phyloP scores from a whole-genome alignment of 2,329 filamentous ascomycete species.

The Geosmithia flava region DNA sequence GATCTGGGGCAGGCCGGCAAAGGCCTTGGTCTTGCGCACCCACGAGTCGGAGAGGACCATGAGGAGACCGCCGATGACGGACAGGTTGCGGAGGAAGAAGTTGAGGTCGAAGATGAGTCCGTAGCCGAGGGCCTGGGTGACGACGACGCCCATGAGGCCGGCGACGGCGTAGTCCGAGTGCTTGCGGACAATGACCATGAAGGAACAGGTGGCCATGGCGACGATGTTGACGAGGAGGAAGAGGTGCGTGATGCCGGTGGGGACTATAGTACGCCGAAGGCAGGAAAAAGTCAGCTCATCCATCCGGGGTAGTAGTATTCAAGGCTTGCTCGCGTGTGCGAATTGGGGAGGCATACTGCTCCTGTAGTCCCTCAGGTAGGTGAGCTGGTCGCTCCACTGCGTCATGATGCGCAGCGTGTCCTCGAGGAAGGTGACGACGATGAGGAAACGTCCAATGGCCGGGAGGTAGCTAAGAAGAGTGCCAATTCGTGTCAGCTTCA shows the following conservation, averaged over 20 bases:
- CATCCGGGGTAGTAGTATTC: neutral
- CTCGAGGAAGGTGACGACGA: constrained; percentile 96
- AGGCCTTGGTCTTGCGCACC: constrained; percentile 95
- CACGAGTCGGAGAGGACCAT: constrained; percentile 98
- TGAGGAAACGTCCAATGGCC: constrained; percentile 90
- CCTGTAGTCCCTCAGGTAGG: constrained; percentile 86
- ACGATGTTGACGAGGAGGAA: constrained; percentile 88
- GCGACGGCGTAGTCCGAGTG: constrained; percentile 86
- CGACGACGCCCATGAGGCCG: constrained; percentile 80
- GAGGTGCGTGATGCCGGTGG: constrained; percentile 74
- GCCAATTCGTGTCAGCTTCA: neutral
- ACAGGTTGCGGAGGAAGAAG: constrained; percentile 98
- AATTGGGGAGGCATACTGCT: constrained; percentile 54
- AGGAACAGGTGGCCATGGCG: constrained; percentile 72
- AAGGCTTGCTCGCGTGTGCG: neutral
- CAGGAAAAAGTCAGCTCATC: constrained; percentile 10
- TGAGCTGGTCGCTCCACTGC: constrained; percentile 91
- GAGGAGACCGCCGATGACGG: constrained; percentile 89
- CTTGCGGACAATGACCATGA: constrained; percentile 81
- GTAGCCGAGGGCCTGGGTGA: constrained; percentile 91
- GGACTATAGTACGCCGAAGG: constrained; percentile 46
- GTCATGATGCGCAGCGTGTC: constrained; percentile 93
- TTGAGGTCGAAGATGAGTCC: constrained; percentile 98
- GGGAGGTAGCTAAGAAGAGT: constrained; percentile 62
- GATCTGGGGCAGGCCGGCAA: constrained; percentile 82